Base-by-base conservation (phyloP, 2,329 filamentous ascomycete genomes). In the Macrophomina pseudophaseolina region DNA sequence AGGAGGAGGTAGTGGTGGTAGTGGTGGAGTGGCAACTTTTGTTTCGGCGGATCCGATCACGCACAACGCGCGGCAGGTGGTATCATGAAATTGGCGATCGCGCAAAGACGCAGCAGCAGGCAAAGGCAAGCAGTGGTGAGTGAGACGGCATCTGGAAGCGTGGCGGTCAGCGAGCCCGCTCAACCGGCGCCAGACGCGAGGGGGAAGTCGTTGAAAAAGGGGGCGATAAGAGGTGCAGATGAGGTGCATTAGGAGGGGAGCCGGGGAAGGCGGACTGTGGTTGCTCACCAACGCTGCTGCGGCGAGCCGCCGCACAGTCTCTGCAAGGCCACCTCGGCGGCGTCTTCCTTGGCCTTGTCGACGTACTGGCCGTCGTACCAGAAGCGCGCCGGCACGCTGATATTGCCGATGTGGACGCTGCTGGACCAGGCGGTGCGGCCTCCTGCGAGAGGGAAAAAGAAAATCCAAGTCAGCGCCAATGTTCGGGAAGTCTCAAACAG, bases 381-480 rank as follows among this genome's bases (percentile, higher is more conserved):
- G 68, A 74, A 79, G n/a, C 73, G 72, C 4, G 77, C 77, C 6
- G 71, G 67, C 53, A 74, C 75, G 62, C 23, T 53, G 1, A 70
- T 68, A 14, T 40, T 67, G 35, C 72, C n/a, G 73, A 72, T 60
- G 78, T 67, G 11, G 14, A 72, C 73, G 46, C 75, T 68, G 60
- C 73, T 74, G 28, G 73, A 74, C 77, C 77, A 79, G 14, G 77
- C 77, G 6, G 77, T 79, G 12, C 77, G 72, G 46, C 76, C 76
- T 60, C 76, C 76, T 79, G 59, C n/a, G 18, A 42, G 32, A 28
- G 35, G 35, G 12, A 32, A 40, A 28, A n/a, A 49, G 28, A 32
- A 28, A 46, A 7, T 38, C 23, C 23, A 35, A 42, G 18, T 62
- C 58, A 62, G 58, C 44, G 56, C 18, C 56, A 40, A 40, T 52